Conservation (phyloP, 192 early-diverging fungal species). For the Entomortierella beljakovae region DNA sequence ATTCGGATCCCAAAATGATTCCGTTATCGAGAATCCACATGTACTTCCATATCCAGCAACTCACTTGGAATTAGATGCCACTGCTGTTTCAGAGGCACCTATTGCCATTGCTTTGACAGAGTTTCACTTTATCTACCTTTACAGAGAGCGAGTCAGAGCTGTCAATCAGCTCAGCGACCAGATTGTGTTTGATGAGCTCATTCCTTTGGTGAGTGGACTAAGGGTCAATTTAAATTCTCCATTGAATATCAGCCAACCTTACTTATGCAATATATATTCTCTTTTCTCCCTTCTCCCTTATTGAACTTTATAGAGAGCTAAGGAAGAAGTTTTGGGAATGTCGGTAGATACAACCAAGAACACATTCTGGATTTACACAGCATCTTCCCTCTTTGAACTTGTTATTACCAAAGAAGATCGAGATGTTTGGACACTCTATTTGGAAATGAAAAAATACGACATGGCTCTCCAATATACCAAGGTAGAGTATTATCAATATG, state of each 20-base stretch:
- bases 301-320: constrained; percentile 56
- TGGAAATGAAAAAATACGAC: constrained; percentile 86
- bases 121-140: constrained; percentile 91
- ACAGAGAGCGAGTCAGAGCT: constrained; percentile 79
- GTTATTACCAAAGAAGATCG: constrained; percentile 92
- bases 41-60: constrained; percentile 83
- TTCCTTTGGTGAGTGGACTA: constrained; percentile 73
- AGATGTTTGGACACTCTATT: constrained; percentile 93
- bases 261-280: no score
- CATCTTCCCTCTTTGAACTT: constrained; percentile 88
- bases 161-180: constrained; percentile 85
- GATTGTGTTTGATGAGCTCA: constrained; percentile 84
- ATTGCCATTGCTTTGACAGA: constrained; percentile 85
- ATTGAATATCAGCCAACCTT: no score
- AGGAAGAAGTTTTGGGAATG: constrained; percentile 75
- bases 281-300: neutral
- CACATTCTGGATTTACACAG: constrained; percentile 95
- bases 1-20: constrained; percentile 83
- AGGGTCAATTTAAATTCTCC: no score
- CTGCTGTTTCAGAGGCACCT: constrained; percentile 65
- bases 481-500: constrained; percentile 39
- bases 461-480: constrained; percentile 83
- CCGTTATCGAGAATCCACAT: constrained; percentile 83
- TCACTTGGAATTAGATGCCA: constrained; percentile 49
- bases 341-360: constrained; percentile 80